Conservation (phyloP, 257 asterid species). For the Capsicum chinense region DNA sequence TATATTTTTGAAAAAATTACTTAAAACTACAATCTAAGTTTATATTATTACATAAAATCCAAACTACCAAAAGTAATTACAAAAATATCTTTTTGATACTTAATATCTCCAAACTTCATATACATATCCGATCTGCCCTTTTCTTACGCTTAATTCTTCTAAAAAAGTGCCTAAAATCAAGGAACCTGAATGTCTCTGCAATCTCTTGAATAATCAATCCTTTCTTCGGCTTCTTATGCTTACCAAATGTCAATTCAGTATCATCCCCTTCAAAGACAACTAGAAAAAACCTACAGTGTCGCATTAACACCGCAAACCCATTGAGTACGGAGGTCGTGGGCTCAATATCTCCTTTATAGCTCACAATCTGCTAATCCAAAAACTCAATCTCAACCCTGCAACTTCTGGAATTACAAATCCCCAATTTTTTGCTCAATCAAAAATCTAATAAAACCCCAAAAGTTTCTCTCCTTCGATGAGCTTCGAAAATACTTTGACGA, state of each 20-base stretch:
- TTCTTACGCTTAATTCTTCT: too few species aligned
- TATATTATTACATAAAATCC: too few species aligned
- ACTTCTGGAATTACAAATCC: slow-evolving; percentile 31
- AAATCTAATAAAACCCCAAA: too few species aligned
- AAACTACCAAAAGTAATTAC: too few species aligned
- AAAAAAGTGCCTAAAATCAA: too few species aligned
- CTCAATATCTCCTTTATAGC: slow-evolving; percentile 81
- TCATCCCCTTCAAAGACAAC: slow-evolving; percentile 82
- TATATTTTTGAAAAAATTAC: too few species aligned
- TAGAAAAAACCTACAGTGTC: slow-evolving; percentile 77
- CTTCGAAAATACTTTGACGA: too few species aligned
- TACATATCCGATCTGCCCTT: too few species aligned
- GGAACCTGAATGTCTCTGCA: slow-evolving; percentile 57
- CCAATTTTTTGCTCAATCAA: slow-evolving; percentile 48
- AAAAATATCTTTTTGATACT: too few species aligned
- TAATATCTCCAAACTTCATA: too few species aligned
- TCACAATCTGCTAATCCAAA: slow-evolving; percentile 87
- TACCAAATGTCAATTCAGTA: slow-evolving; percentile 56
- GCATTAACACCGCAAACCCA: slow-evolving; percentile 72
- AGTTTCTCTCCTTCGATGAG: too few species aligned
- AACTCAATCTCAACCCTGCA: slow-evolving; percentile 19
- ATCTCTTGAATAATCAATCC: slow-evolving; percentile 65
- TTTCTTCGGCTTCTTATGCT: slow-evolving; percentile 49
- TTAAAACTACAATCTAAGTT: too few species aligned
- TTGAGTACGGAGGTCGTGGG: slow-evolving; percentile 64